These are phyloP conservation scores for Cladosporium colombiae DNA, from an alignment of 2,329 filamentous ascomycete genomes.

Conservation along the genomic window DNA sequence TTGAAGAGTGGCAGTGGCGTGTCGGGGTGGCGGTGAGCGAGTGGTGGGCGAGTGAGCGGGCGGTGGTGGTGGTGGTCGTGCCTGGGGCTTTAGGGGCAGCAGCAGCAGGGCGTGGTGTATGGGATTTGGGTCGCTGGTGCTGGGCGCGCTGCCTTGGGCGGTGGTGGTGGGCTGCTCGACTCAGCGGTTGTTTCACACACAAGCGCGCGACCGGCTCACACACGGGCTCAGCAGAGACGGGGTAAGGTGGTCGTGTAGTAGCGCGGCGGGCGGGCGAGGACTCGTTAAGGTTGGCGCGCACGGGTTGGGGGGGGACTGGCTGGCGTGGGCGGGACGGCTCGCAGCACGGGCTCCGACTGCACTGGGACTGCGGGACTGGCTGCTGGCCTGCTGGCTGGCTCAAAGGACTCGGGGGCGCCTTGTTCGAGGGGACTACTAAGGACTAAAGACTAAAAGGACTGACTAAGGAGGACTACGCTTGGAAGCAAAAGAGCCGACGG, in stretches of 20 bases:
- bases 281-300: conserved; percentile 10
- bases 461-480: not conserved
- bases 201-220: conserved; percentile 12
- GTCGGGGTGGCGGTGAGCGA: not conserved
- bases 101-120: conserved; percentile 35
- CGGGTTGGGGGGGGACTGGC: conserved; percentile 17
- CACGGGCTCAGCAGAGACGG: conserved; percentile 2
- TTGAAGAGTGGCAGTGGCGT: not conserved
- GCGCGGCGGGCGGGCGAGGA: conserved; percentile 6
- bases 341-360: not conserved
- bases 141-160: not conserved
- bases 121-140: not conserved
- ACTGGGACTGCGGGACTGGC: too few relatives aligned
- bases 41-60: not conserved
- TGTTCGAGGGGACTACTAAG: not conserved
- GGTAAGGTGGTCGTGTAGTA: not conserved
- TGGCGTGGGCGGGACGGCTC: conserved; percentile 8
- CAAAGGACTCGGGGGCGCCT: not conserved
- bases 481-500: not conserved
- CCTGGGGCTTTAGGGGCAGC: conserved; percentile 16
- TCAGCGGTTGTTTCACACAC: conserved; percentile 19
- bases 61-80: not conserved
- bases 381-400: not conserved
- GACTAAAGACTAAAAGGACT: too few relatives aligned
- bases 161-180: conserved; percentile 12